These are phyloP conservation scores for Phytophthora citrophthora DNA, from an alignment of 352 stramenopile genomes.

Conservation along the genomic window DNA sequence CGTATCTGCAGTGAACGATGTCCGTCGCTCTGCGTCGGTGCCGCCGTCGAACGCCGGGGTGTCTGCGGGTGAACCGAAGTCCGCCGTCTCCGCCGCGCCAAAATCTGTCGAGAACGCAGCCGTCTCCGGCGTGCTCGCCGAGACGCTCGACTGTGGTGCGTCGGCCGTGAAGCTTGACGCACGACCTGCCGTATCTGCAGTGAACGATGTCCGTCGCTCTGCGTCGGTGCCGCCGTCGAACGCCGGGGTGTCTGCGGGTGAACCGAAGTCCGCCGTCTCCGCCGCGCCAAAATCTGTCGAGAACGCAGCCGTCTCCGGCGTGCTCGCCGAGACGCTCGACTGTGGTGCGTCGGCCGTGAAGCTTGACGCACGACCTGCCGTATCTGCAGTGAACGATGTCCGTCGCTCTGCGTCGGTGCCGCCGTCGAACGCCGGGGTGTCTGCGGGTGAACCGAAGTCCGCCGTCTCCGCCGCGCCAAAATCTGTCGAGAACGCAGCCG, in stretches of 20 bases:
- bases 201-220: background rate
- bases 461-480: background rate
- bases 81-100: background rate
- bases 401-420: background rate
- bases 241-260: background rate
- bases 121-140: background rate
- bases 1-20: background rate
- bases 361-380: background rate
- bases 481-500: background rate
- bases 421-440: background rate
- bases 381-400: background rate
- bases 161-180: background rate
- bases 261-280: background rate
- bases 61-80: background rate
- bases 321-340: background rate
- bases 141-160: too few relatives aligned
- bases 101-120: background rate
- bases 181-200: background rate
- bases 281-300: background rate
- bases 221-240: background rate
- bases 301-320: background rate
- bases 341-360: background rate
- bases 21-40: background rate
- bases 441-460: background rate
- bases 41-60: background rate